These are phyloP conservation scores for Pseudogymnoascus sp. DNA, from an alignment of 2,329 filamentous ascomycete species.

Conservation along the genomic window DNA sequence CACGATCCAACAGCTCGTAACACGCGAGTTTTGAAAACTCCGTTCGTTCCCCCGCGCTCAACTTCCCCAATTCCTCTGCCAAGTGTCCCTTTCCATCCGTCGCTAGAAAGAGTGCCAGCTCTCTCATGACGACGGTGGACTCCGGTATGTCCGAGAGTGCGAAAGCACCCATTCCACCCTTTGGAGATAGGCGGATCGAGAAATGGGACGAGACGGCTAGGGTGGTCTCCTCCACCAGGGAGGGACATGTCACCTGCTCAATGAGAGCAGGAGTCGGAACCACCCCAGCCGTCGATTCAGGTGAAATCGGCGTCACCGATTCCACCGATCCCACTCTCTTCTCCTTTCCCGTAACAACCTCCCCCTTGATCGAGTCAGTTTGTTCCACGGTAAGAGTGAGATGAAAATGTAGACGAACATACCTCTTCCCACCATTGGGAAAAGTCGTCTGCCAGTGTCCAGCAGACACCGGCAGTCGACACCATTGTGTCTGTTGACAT, in stretches of 20 bases:
- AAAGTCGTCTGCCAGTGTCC: conserved; percentile 2
- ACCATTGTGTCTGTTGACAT: neutral
- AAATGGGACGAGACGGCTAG: conserved; percentile 17
- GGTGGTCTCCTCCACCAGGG: neutral
- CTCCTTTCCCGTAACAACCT: conserved; percentile 11
- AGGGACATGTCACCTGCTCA: neutral
- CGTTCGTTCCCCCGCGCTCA: conserved; percentile 17
- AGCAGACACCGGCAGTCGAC: neutral
- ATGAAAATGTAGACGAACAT: neutral
- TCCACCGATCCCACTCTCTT: conserved; percentile 31
- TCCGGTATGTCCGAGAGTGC: conserved; percentile 22
- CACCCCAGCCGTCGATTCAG: neutral
- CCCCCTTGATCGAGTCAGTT: neutral
- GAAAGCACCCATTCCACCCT: conserved; percentile 26
- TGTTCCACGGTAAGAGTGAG: neutral
- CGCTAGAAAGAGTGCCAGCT: conserved; percentile 23
- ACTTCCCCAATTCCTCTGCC: conserved; percentile 15
- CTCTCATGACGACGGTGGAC: conserved; percentile 21
- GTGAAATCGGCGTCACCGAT: conserved; percentile 18
- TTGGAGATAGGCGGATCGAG: conserved; percentile 22
- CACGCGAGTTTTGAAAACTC: conserved; percentile 19
- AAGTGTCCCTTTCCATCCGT: conserved; percentile 12
- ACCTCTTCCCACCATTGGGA: neutral
- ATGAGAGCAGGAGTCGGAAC: neutral
- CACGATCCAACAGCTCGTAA: conserved; percentile 13